Evolutionary conservation across 352 stramenopile species (phyloP).

Genomic region (Lagenidium giganteum): DNA sequence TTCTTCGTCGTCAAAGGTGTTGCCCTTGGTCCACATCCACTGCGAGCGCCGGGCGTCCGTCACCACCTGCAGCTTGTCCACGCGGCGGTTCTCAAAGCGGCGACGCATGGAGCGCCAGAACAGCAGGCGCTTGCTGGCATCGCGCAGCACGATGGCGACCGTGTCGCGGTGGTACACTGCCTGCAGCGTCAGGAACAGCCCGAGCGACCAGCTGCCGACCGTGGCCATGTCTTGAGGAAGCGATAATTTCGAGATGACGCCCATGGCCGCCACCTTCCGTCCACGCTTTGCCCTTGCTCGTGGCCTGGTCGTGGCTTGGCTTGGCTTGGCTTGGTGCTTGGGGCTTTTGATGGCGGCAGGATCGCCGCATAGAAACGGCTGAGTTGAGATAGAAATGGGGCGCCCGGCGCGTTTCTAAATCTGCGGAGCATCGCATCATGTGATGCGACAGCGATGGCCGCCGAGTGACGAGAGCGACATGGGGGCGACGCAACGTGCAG

Average conservation of each 20-base stretch:
- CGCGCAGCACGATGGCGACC: slow-evolving; percentile 33
- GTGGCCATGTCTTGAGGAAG: slow-evolving; percentile 1
- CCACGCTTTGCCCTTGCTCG: too few species aligned
- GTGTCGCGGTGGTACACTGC: slow-evolving; percentile 45
- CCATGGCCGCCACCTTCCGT: too few species aligned
- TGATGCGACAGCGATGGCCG: too few species aligned
- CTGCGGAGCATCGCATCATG: too few species aligned
- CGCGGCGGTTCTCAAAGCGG: slow-evolving; percentile 65
- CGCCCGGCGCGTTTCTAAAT: too few species aligned
- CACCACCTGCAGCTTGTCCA: slow-evolving; percentile 64
- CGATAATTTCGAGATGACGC: slow-evolving; percentile 14
- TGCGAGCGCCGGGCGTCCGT: slow-evolving; percentile 59
- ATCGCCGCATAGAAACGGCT: too few species aligned
- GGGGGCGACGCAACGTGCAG: neutral
- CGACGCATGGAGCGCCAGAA: slow-evolving; percentile 73
- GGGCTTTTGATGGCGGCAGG: too few species aligned
- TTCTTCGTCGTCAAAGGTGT: slow-evolving; percentile 1
- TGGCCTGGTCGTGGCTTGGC: too few species aligned
- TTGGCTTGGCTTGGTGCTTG: too few species aligned
- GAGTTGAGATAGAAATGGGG: too few species aligned
- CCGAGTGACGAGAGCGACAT: neutral
- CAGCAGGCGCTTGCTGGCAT: slow-evolving; percentile 45
- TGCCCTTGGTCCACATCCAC: slow-evolving; percentile 68
- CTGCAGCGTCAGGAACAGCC: slow-evolving; percentile 27
- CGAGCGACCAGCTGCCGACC: slow-evolving; percentile 14